Conservation (phyloP, 2,329 filamentous ascomycete species). For the Blastomyces silverae region DNA sequence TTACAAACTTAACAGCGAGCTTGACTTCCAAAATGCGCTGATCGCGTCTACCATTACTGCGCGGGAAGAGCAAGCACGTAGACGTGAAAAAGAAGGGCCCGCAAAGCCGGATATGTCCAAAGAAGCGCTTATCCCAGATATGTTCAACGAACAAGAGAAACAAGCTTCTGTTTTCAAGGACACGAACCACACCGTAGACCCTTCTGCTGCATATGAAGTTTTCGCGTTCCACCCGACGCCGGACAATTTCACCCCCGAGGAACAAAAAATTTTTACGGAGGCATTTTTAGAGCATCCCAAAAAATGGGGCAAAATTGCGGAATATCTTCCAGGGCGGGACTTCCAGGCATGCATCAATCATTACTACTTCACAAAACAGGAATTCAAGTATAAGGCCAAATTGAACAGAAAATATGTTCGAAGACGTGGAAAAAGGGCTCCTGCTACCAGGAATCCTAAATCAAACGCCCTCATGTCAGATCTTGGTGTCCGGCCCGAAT, state of each 20-base stretch:
- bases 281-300: slow-evolving; percentile 46
- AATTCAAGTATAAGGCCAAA: slow-evolving; percentile 47
- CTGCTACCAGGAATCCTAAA: slow-evolving; percentile 35
- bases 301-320: slow-evolving; percentile 48
- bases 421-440: slow-evolving; percentile 34
- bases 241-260: slow-evolving; percentile 44
- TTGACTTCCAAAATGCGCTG: slow-evolving; percentile 45
- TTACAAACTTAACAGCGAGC: slow-evolving; percentile 45
- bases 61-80: slow-evolving; percentile 43
- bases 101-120: slow-evolving; percentile 40
- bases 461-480: slow-evolving; percentile 46
- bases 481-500: slow-evolving; percentile 39
- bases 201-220: slow-evolving; percentile 36
- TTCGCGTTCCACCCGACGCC: slow-evolving; percentile 42
- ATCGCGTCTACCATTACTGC: slow-evolving; percentile 44
- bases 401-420: slow-evolving; percentile 43
- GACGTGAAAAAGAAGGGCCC: slow-evolving; percentile 39
- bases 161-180: slow-evolving; percentile 41
- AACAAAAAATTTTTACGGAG: slow-evolving; percentile 43
- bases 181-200: slow-evolving; percentile 40
- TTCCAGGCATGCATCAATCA: slow-evolving; percentile 47
- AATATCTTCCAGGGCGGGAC: slow-evolving; percentile 40
- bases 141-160: slow-evolving; percentile 40
- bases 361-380: slow-evolving; percentile 47
- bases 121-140: slow-evolving; percentile 45